Conservation (phyloP, 2,329 filamentous ascomycete genomes). For the Diplodia intermedia region DNA sequence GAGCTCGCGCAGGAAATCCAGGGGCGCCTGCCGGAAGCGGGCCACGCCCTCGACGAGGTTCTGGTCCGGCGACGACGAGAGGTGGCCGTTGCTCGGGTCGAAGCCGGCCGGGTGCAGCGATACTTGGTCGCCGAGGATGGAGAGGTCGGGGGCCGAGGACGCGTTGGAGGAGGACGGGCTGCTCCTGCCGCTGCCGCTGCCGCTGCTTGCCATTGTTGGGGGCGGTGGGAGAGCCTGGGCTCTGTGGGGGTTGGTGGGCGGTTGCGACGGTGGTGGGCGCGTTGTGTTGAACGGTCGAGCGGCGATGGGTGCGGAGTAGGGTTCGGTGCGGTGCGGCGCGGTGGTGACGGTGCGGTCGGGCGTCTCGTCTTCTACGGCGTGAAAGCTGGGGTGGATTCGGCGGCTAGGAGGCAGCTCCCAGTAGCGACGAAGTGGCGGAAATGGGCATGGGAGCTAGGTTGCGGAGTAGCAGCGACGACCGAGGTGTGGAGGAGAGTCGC, state of each 20-base stretch:
- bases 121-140: constrained; percentile 54
- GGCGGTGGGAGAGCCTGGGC: neutral
- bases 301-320: neutral
- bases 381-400: no score
- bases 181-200: neutral
- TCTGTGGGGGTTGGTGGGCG: neutral
- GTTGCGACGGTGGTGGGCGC: neutral
- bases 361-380: neutral
- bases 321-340: neutral
- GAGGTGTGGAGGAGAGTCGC: neutral
- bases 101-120: constrained; percentile 55
- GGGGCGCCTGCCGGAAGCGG: constrained; percentile 76
- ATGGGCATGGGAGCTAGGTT: neutral
- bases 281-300: no score
- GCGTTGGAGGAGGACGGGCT: constrained; percentile 33
- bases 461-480: neutral
- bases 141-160: constrained; percentile 53
- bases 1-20: constrained; percentile 89
- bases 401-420: neutral
- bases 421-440: neutral
- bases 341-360: neutral
- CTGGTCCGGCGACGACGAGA: constrained; percentile 59
- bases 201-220: constrained; percentile 14
- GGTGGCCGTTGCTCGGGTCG: neutral
- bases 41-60: constrained; percentile 82